Evolutionary conservation across 2,329 filamentous ascomycete species (phyloP).

Genomic region (Pseudocercospora ulei): DNA sequence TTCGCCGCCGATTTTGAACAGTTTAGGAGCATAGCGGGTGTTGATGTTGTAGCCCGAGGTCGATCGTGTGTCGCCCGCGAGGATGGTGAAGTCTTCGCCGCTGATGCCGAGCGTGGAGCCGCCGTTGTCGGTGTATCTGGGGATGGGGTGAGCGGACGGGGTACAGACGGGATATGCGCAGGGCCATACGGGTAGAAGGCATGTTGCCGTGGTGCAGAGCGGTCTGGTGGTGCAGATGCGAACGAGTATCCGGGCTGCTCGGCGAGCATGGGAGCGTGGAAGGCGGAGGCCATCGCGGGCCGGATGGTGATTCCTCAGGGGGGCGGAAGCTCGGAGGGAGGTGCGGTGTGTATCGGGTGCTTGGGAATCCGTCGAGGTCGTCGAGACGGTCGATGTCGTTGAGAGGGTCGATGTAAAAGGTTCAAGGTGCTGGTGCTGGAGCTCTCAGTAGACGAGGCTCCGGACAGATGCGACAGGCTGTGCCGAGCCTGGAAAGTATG

Average conservation of each 20-base stretch:
- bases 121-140: conserved; percentile 92
- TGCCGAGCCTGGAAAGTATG: conserved; percentile 3
- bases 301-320: conserved; percentile 4
- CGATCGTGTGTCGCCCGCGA: conserved; percentile 92
- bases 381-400: conserved; percentile 4
- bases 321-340: background rate
- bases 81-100: conserved; percentile 86
- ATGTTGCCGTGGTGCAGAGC: conserved; percentile 52
- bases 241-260: conserved; percentile 53
- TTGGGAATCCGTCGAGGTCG: background rate
- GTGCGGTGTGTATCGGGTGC: background rate
- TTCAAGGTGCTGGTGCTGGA: conserved; percentile 11
- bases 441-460: conserved; percentile 16
- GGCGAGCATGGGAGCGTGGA: conserved; percentile 44
- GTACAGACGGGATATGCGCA: background rate
- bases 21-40: conserved; percentile 86
- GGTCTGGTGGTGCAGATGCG: conserved; percentile 42
- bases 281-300: conserved; percentile 47
- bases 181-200: conserved; percentile 77
- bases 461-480: conserved; percentile 18
- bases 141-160: conserved; percentile 9
- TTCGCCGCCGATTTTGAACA: conserved; percentile 92
- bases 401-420: conserved; percentile 5
- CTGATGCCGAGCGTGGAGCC: conserved; percentile 92
- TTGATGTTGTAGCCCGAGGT: conserved; percentile 99